Conservation (phyloP, 2,329 filamentous ascomycete genomes). For the Claviceps spartinae region DNA sequence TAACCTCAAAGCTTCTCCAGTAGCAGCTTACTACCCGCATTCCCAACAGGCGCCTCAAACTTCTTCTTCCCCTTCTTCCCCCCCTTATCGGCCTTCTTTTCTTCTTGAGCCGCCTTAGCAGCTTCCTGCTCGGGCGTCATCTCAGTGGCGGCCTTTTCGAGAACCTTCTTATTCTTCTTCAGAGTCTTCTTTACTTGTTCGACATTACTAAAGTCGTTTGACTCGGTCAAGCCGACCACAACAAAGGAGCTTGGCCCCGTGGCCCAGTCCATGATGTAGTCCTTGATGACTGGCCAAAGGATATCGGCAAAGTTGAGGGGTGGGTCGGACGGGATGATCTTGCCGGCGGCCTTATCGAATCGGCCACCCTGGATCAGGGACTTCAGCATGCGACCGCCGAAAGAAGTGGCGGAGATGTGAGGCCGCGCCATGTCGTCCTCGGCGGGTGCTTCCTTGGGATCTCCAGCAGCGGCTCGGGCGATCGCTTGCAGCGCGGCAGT, state of each 20-base stretch:
- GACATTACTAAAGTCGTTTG: slow-evolving; percentile 52
- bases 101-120: slow-evolving; percentile 34
- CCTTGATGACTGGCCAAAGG: slow-evolving; percentile 70
- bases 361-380: slow-evolving; percentile 78
- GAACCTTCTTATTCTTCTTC: slow-evolving; percentile 56
- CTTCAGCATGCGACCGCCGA: slow-evolving; percentile 76
- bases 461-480: slow-evolving; percentile 46
- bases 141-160: slow-evolving; percentile 53
- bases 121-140: slow-evolving; percentile 41
- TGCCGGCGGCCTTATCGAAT: slow-evolving; percentile 64
- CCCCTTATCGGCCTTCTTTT: slow-evolving; percentile 28
- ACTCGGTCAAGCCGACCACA: slow-evolving; percentile 67
- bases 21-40: slow-evolving; percentile 47
- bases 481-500: slow-evolving; percentile 57
- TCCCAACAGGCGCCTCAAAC: slow-evolving; percentile 36
- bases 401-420: slow-evolving; percentile 48
- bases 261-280: slow-evolving; percentile 68
- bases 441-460: slow-evolving; percentile 30
- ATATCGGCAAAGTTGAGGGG: slow-evolving; percentile 66
- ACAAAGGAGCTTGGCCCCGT: slow-evolving; percentile 78
- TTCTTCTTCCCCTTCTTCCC: slow-evolving; percentile 30
- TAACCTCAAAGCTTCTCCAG: slow-evolving; percentile 38
- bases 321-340: slow-evolving; percentile 57
- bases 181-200: slow-evolving; percentile 55
- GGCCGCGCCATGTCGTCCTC: slow-evolving; percentile 27